Evolutionary conservation across 306 rosid genomes (phyloP).

Genomic region (Cotoneaster glaucophyllus): DNA sequence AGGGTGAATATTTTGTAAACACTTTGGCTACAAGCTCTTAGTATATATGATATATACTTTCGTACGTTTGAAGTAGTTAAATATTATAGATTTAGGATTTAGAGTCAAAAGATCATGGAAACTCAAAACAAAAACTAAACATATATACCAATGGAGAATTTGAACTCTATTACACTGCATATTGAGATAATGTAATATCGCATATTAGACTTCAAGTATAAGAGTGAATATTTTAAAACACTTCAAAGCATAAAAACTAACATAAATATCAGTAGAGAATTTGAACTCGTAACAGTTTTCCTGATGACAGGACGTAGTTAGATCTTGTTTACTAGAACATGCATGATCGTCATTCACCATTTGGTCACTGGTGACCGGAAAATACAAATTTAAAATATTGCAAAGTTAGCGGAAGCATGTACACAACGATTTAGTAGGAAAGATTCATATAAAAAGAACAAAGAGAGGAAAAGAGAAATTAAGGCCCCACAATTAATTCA

Average conservation of each 20-base stretch:
- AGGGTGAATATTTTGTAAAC: neutral
- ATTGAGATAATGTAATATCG: too few relatives aligned
- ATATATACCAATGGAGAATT: too few relatives aligned
- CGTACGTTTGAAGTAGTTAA: too few relatives aligned
- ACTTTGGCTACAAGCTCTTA: neutral
- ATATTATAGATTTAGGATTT: neutral
- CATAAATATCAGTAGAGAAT: neutral
- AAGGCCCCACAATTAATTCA: constrained; percentile 16
- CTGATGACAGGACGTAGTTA: neutral
- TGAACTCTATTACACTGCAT: too few relatives aligned
- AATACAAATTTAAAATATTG: neutral
- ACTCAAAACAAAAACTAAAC: too few relatives aligned
- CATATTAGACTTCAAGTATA: too few relatives aligned
- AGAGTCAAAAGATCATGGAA: too few relatives aligned
- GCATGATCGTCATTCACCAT: neutral
- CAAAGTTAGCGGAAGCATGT: neutral
- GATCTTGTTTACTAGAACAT: neutral
- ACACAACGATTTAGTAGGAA: neutral
- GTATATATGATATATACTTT: too few relatives aligned
- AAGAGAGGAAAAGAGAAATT: neutral
- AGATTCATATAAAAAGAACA: neutral
- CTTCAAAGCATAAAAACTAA: neutral
- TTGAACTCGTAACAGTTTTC: neutral
- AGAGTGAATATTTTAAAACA: too few relatives aligned
- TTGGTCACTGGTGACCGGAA: neutral